Conservation (phyloP, 129 eudicot genomes). For the Erigeron canadensis region DNA sequence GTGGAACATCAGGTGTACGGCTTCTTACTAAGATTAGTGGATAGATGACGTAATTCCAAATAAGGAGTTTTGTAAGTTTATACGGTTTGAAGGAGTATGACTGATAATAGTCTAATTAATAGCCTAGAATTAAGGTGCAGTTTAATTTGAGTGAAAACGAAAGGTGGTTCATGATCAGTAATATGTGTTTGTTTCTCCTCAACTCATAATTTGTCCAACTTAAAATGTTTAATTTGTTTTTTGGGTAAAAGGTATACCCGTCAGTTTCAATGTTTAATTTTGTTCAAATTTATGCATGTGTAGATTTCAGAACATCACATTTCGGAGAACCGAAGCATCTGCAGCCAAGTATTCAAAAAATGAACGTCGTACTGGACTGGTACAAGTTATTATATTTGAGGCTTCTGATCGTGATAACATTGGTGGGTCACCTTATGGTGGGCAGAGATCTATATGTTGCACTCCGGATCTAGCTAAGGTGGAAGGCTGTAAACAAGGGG, state of each 20-base stretch:
- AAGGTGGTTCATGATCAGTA: conserved; percentile 19
- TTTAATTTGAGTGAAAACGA: conserved; percentile 6
- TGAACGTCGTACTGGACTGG: conserved; percentile 70
- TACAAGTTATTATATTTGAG: conserved; percentile 84
- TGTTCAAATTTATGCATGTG: conserved; percentile 11
- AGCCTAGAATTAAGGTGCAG: conserved; percentile 6
- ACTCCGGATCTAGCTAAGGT: conserved; percentile 95
- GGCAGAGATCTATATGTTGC: conserved; percentile 96
- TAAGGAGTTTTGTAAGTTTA: conserved; percentile 10
- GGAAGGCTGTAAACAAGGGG: conserved; percentile 99
- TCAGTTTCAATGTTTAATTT: conserved; percentile 6
- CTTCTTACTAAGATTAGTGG: conserved; percentile 7
- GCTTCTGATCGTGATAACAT: conserved; percentile 97
- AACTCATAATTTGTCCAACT: conserved; percentile 4
- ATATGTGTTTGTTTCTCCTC: conserved; percentile 11
- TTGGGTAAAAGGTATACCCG: too few relatives aligned
- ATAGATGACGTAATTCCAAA: conserved; percentile 11
- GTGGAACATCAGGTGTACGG: conserved; percentile 1
- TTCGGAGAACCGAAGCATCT: conserved; percentile 79
- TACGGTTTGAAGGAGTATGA: not conserved
- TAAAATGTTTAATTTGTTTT: not conserved
- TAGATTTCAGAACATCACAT: conserved; percentile 89
- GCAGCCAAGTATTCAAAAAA: conserved; percentile 61
- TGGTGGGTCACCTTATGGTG: conserved; percentile 99
- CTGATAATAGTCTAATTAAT: conserved; percentile 2